Conservation (phyloP, 176 grass and related monocot genomes). For the Lolium perenne region DNA sequence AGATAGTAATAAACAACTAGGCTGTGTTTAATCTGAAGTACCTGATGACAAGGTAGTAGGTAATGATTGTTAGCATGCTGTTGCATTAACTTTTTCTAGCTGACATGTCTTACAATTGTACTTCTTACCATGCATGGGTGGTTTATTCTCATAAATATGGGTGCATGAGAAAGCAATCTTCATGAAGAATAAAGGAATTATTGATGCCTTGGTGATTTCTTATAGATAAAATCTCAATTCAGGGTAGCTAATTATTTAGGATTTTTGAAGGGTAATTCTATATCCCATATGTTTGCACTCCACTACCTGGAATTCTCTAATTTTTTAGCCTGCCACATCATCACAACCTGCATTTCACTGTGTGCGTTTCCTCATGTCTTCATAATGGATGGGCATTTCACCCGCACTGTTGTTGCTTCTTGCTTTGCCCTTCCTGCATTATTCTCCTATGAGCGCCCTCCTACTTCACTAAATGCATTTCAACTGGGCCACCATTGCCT, state of each 20-base stretch:
- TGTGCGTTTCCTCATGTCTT: too few species aligned
- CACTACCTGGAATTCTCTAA: neutral
- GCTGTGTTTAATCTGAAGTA: neutral
- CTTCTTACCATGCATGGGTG: neutral
- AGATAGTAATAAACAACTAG: neutral
- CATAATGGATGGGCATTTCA: too few species aligned
- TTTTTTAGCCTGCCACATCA: too few species aligned
- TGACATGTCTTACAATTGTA: neutral
- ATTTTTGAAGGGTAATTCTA: neutral
- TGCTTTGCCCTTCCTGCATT: too few species aligned
- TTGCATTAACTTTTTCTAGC: neutral
- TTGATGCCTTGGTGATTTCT: neutral
- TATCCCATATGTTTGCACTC: neutral
- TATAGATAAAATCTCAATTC: neutral
- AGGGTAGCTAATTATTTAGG: neutral
- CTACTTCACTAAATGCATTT: too few species aligned
- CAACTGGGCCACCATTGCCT: too few species aligned
- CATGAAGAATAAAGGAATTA: neutral
- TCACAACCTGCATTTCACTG: too few species aligned
- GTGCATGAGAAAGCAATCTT: neutral
- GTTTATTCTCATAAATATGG: neutral
- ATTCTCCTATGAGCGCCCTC: too few species aligned
- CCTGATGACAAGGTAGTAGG: too few species aligned
- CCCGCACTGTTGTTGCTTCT: too few species aligned
- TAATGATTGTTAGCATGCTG: too few species aligned